These are phyloP conservation scores for Pisolithus marmoratus DNA, from an alignment of 768 basidiomycete species.

Conservation along the genomic window DNA sequence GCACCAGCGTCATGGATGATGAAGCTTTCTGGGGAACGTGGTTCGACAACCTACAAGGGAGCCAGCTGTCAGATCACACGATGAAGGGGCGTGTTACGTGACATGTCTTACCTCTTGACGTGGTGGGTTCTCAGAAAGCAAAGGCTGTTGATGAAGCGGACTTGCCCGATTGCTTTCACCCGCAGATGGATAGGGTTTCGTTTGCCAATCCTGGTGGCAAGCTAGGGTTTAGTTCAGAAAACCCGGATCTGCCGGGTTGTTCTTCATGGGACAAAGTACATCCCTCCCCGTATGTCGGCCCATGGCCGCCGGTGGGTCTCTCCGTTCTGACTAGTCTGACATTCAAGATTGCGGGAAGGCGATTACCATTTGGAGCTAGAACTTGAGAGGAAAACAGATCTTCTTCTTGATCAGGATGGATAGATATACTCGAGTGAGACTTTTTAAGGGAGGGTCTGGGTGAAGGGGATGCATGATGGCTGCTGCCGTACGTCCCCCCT, in stretches of 20 bases:
- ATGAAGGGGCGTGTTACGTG: slow-evolving; percentile 1
- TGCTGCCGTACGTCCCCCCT: slow-evolving; percentile 19
- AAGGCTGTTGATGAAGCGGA: not conserved
- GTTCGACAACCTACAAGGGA: slow-evolving; percentile 9
- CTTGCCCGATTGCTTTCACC: slow-evolving; percentile 3
- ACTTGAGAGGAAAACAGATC: slow-evolving; percentile 9
- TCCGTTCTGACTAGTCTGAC: slow-evolving; percentile 20
- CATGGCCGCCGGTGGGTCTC: not conserved
- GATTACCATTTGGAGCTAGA: slow-evolving; percentile 3
- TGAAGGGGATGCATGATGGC: slow-evolving; percentile 16
- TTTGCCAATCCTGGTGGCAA: not conserved
- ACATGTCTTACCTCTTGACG: slow-evolving; percentile 12
- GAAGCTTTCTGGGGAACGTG: slow-evolving; percentile 21
- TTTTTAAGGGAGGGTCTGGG: slow-evolving; percentile 16
- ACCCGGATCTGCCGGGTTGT: slow-evolving; percentile 2
- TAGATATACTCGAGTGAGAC: slow-evolving; percentile 17
- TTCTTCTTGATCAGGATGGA: slow-evolving; percentile 18
- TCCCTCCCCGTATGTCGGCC: slow-evolving; percentile 15
- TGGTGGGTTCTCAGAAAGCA: slow-evolving; percentile 3
- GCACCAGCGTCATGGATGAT: slow-evolving; percentile 26
- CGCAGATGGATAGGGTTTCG: slow-evolving; percentile 1
- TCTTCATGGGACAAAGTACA: slow-evolving; percentile 15
- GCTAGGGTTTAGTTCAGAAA: not conserved
- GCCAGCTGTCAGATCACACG: slow-evolving; percentile 6
- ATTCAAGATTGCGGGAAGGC: slow-evolving; percentile 11